These are phyloP conservation scores for Pichia scutulata DNA, from an alignment of 805 yeast genomes.

Conservation along the genomic window DNA sequence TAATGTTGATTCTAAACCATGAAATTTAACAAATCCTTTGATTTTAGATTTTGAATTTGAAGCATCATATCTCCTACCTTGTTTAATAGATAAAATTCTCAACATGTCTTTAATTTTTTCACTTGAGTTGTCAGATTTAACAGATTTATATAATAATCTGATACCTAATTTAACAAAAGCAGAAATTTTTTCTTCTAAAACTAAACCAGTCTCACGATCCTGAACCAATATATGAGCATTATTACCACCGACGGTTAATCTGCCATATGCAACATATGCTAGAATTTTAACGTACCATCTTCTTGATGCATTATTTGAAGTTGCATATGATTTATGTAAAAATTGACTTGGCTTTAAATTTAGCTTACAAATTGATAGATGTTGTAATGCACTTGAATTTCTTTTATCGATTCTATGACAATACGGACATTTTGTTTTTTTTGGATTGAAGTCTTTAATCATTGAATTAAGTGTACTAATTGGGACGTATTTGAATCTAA, in stretches of 20 bases:
- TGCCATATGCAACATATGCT: conserved; percentile 82
- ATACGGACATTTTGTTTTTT: conserved; percentile 68
- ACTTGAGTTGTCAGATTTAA: conserved; percentile 35
- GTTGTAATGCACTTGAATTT: conserved; percentile 65
- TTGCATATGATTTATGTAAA: conserved; percentile 56
- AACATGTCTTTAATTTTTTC: conserved; percentile 55
- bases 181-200: conserved; percentile 91
- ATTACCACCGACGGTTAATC: conserved; percentile 75
- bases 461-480: background rate
- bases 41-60: conserved; percentile 62
- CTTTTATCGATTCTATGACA: conserved; percentile 56
- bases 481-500: conserved; percentile 12
- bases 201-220: conserved; percentile 80
- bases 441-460: conserved; percentile 8
- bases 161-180: conserved; percentile 84
- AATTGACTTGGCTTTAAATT: conserved; percentile 9
- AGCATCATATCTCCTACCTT: conserved; percentile 77
- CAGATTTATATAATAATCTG: conserved; percentile 70
- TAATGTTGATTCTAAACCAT: conserved; percentile 63
- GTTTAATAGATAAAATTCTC: conserved; percentile 61
- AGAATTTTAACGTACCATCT: conserved; percentile 83
- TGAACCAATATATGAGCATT: conserved; percentile 94
- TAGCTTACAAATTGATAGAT: conserved; percentile 78
- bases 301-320: conserved; percentile 74
- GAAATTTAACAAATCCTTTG: conserved; percentile 71